Conservation (phyloP, 148 eudicot species). For the Rhododendron simsii region DNA sequence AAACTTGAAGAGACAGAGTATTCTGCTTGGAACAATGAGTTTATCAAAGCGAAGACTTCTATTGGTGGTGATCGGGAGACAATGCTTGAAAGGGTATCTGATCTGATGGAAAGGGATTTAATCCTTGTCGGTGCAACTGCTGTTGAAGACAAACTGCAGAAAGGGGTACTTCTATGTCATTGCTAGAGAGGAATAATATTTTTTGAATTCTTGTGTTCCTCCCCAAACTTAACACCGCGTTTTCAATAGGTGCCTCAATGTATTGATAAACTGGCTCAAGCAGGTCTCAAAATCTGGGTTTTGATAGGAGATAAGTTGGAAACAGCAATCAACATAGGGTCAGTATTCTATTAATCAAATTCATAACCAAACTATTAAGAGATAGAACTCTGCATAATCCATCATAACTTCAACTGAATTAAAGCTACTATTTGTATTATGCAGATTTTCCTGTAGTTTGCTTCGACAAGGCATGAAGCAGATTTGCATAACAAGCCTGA, state of each 20-base stretch:
- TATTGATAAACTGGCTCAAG: slow-evolving; percentile 96
- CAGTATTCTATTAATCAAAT: slow-evolving; percentile 10
- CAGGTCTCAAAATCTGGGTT: slow-evolving; percentile 98
- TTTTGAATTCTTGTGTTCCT: neutral
- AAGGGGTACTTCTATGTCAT: slow-evolving; percentile 48
- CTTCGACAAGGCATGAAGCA: slow-evolving; percentile 97
- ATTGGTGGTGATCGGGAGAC: too few species aligned
- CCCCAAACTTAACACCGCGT: neutral
- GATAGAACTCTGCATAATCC: neutral
- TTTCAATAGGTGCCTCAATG: slow-evolving; percentile 80
- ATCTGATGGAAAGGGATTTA: slow-evolving; percentile 79
- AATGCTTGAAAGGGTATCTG: slow-evolving; percentile 28
- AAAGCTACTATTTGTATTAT: slow-evolving; percentile 1
- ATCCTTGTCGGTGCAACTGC: slow-evolving; percentile 97
- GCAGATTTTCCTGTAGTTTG: slow-evolving; percentile 88
- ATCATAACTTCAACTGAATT: neutral
- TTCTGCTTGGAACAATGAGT: too few species aligned
- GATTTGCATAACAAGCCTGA: slow-evolving; percentile 55
- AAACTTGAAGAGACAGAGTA: too few species aligned
- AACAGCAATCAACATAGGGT: slow-evolving; percentile 99
- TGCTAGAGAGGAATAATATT: neutral
- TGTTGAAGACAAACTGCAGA: slow-evolving; percentile 91
- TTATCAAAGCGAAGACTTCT: too few species aligned
- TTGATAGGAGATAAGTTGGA: slow-evolving; percentile 99
- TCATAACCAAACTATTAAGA: neutral